Conservation (phyloP, 2,329 filamentous ascomycete species). For the Penicillium sp. region DNA sequence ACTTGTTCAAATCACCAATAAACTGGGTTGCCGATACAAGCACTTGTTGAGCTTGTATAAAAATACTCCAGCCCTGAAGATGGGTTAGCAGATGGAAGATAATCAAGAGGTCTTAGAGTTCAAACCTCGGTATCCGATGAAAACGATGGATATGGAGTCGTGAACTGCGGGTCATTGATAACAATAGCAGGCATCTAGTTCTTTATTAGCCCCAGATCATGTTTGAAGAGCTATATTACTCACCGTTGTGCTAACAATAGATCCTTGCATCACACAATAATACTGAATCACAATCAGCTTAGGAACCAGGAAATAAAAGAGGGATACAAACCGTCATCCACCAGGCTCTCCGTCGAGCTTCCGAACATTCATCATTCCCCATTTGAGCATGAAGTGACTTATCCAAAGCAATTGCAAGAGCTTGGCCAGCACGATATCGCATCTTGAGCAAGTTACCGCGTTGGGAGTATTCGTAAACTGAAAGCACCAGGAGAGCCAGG, state of each 20-base stretch:
- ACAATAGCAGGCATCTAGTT: slow-evolving; percentile 44
- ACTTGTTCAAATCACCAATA: slow-evolving; percentile 43
- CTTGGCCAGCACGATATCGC: slow-evolving; percentile 47
- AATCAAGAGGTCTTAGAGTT: neutral
- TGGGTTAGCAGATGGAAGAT: slow-evolving; percentile 15
- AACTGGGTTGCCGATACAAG: slow-evolving; percentile 45
- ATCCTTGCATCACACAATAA: slow-evolving; percentile 47
- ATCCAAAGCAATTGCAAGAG: slow-evolving; percentile 45
- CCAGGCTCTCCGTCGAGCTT: slow-evolving; percentile 47
- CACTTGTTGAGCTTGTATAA: slow-evolving; percentile 46
- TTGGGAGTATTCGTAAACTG: slow-evolving; percentile 48
- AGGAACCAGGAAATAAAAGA: neutral
- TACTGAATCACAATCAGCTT: slow-evolving; percentile 32
- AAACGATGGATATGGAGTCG: slow-evolving; percentile 44
- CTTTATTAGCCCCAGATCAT: slow-evolving; percentile 12
- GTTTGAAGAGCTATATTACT: slow-evolving; percentile 13
- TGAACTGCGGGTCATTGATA: slow-evolving; percentile 46
- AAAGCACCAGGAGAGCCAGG: slow-evolving; percentile 44
- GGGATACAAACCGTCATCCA: slow-evolving; percentile 47
- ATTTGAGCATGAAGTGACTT: slow-evolving; percentile 43
- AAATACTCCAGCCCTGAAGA: slow-evolving; percentile 43
- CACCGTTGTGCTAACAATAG: slow-evolving; percentile 47
- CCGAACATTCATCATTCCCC: slow-evolving; percentile 39
- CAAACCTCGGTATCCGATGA: slow-evolving; percentile 43
- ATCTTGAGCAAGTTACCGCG: slow-evolving; percentile 49